A percentile compares a stretch with the other conserved stretches of the same genome.
Evolutionary conservation across 2,329 filamentous ascomycete genomes (phyloP).

Genomic region (Colletotrichum musicola): DNA sequence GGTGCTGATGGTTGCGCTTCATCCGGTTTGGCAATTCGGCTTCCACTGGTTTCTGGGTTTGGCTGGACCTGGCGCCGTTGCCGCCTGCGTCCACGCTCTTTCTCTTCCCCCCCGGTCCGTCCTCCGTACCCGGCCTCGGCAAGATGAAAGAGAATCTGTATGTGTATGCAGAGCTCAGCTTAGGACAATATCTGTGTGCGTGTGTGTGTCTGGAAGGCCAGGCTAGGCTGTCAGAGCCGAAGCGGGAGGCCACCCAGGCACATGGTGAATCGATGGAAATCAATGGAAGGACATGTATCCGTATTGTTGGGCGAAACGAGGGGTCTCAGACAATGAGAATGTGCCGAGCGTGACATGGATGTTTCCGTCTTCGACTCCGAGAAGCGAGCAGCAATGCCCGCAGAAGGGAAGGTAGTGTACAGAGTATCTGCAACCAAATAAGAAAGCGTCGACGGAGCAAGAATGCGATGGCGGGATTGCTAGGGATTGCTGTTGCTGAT

Average conservation of each 20-base stretch:
- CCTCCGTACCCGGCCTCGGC: conserved; percentile 32
- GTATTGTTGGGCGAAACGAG: conserved; percentile 19
- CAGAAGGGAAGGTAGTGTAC: not conserved
- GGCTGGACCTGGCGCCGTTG: conserved; percentile 32
- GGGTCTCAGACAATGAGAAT: conserved; percentile 29
- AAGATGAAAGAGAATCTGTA: conserved; percentile 24
- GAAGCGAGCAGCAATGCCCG: conserved; percentile 1
- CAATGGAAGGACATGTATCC: conserved; percentile 22
- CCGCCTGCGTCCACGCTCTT: conserved; percentile 23
- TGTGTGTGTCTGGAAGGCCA: not conserved
- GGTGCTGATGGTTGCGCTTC: conserved; percentile 1
- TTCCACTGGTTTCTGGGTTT: not conserved
- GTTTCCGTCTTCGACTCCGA: conserved; percentile 23
- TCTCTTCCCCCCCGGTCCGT: not conserved
- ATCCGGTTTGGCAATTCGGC: conserved; percentile 21
- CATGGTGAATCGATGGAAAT: conserved; percentile 30
- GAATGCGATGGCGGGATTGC: not conserved
- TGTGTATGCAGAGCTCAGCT: conserved; percentile 33
- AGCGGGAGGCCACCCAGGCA: conserved; percentile 12
- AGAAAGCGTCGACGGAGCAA: not conserved
- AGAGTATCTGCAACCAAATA: conserved; percentile 1
- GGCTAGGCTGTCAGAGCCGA: no score
- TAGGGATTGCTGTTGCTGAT: not conserved
- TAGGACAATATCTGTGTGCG: conserved; percentile 1
- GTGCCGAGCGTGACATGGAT: conserved; percentile 25